These are phyloP conservation scores for Fusarium robinianum DNA, from an alignment of 2,329 filamentous ascomycete species.

Conservation along the genomic window DNA sequence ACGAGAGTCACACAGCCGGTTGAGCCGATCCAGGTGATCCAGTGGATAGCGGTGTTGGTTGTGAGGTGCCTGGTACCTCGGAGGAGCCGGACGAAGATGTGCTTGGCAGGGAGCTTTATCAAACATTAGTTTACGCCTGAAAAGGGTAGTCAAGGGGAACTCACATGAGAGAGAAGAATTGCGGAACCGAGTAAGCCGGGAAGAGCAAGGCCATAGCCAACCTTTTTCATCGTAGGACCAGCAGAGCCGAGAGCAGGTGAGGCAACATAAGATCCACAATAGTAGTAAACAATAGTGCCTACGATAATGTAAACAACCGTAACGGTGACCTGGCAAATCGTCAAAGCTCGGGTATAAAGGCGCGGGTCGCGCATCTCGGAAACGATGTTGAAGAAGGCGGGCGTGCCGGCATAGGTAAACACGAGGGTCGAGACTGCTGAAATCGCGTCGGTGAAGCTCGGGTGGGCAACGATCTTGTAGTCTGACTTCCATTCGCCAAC, in stretches of 20 bases:
- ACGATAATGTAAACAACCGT: constrained; percentile 39
- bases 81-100: no score
- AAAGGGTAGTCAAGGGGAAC: no score
- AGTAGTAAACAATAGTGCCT: constrained; percentile 47
- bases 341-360: constrained; percentile 24
- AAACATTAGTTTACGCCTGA: no score
- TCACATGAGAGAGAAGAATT: no score
- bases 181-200: constrained; percentile 31
- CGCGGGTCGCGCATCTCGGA: constrained; percentile 37
- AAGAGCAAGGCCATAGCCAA: constrained; percentile 44
- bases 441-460: constrained; percentile 37
- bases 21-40: no score
- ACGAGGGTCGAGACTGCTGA: constrained; percentile 37
- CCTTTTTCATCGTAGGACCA: constrained; percentile 45
- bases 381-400: constrained; percentile 36
- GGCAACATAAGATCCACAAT: constrained; percentile 49
- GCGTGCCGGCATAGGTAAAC: constrained; percentile 42
- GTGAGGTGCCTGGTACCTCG: no score
- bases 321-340: constrained; percentile 30
- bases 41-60: no score
- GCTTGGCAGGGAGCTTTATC: no score
- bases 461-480: constrained; percentile 34
- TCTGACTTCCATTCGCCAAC: constrained; percentile 31
- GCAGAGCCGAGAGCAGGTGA: constrained; percentile 51
- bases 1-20: no score